Evolutionary conservation across 1,284 basidiomycete species (phyloP).

Genomic region (Ustanciosporium gigantosporum): DNA sequence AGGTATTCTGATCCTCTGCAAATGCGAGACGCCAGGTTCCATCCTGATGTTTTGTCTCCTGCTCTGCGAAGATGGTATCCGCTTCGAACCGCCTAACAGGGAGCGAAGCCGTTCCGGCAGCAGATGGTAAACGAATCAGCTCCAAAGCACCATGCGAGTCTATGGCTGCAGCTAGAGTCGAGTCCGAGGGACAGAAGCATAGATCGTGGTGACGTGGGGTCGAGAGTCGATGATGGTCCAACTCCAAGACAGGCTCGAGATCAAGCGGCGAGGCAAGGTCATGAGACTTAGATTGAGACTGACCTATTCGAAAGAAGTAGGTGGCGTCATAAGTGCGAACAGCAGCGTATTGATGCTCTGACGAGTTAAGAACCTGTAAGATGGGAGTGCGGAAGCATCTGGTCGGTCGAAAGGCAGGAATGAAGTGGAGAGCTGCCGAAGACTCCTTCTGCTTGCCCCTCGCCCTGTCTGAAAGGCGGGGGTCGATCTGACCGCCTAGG

Average conservation of each 20-base stretch:
- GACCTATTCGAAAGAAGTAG: background rate
- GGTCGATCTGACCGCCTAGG: background rate
- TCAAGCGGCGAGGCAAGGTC: background rate
- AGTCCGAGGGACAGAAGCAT: background rate
- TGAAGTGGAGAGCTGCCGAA: conserved; percentile 4
- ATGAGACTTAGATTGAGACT: background rate
- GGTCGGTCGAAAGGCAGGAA: conserved; percentile 7
- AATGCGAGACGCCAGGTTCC: too few species aligned
- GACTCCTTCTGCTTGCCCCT: conserved; percentile 7
- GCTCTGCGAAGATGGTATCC: too few species aligned
- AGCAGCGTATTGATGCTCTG: conserved; percentile 2
- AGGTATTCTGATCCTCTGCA: too few species aligned
- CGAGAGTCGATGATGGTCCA: background rate
- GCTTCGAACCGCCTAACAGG: too few species aligned
- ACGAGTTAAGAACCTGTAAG: conserved; percentile 13
- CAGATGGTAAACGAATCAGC: too few species aligned
- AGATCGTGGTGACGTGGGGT: background rate
- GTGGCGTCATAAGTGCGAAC: conserved; percentile 13
- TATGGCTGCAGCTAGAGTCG: background rate
- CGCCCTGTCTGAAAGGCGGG: background rate
- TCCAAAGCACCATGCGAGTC: background rate
- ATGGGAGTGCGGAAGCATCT: conserved; percentile 11
- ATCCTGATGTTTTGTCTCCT: too few species aligned
- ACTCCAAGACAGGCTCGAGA: conserved; percentile 2
- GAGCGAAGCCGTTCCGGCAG: too few species aligned